phyloP scores from a whole-genome alignment of 2,329 filamentous ascomycete species.

The Trematosphaeria pertusa region DNA sequence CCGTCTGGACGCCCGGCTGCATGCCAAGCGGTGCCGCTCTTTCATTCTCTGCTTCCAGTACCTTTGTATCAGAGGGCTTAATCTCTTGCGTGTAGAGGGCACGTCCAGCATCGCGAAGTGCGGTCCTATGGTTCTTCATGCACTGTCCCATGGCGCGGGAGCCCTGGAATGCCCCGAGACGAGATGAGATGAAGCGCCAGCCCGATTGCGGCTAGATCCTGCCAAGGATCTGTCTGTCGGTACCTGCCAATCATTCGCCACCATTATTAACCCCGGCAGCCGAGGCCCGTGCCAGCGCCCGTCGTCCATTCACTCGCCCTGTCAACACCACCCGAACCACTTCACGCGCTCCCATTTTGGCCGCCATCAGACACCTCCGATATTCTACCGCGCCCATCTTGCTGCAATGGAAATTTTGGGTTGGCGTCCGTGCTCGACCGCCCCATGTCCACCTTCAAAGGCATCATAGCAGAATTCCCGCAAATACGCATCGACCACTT shows the following conservation, averaged over 20 bases:
- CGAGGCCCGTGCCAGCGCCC: too few species aligned
- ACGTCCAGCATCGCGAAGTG: too few species aligned
- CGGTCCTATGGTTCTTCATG: too few species aligned
- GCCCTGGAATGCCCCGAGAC: not conserved
- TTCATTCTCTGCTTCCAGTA: not conserved
- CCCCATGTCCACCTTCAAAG: conserved; percentile 46
- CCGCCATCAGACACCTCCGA: too few species aligned
- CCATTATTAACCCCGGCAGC: not conserved
- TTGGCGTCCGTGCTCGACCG: not conserved
- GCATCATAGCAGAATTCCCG: conserved; percentile 70
- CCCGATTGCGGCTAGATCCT: too few species aligned
- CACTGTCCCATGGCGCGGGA: too few species aligned
- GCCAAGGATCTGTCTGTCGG: too few species aligned
- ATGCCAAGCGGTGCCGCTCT: not conserved
- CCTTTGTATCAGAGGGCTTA: not conserved
- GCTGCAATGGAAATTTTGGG: too few species aligned
- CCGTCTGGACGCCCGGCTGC: not conserved
- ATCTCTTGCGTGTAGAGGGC: not conserved
- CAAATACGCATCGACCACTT: conserved; percentile 87
- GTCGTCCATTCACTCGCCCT: too few species aligned
- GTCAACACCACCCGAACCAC: not conserved
- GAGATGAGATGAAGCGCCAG: not conserved
- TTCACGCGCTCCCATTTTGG: not conserved
- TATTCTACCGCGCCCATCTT: too few species aligned
- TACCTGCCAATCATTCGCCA: conserved; percentile 4